Conservation (phyloP, 2,329 filamentous ascomycete genomes). For the Penicillium thymicola region DNA sequence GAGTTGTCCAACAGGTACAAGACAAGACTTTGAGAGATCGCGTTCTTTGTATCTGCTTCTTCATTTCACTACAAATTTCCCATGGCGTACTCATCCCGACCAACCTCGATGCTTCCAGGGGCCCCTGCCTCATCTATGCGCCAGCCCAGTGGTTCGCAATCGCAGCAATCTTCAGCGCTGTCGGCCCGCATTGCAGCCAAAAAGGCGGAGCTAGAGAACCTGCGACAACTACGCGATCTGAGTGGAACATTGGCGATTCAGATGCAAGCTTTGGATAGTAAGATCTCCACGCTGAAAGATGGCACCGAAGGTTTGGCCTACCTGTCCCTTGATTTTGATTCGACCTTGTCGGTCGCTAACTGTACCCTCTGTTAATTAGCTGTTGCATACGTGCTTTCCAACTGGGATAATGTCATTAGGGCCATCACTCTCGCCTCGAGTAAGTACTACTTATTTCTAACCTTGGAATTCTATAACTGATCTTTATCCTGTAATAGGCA, state of each 20-base stretch:
- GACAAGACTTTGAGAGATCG: neutral
- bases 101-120: conserved; percentile 33
- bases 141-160: conserved; percentile 29
- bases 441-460: conserved; percentile 37
- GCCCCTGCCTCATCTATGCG: conserved; percentile 30
- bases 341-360: conserved; percentile 1
- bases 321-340: conserved; percentile 1
- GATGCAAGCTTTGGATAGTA: conserved; percentile 61
- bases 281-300: conserved; percentile 58
- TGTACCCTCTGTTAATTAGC: conserved; percentile 38
- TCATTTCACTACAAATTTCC: neutral
- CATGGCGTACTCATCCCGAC: conserved; percentile 38
- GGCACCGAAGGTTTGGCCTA: conserved; percentile 55
- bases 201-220: conserved; percentile 59
- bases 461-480: neutral
- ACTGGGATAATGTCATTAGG: conserved; percentile 64
- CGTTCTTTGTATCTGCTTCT: neutral
- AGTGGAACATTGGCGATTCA: conserved; percentile 60
- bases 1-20: neutral
- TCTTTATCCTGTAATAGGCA: conserved; percentile 19
- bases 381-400: conserved; percentile 63
- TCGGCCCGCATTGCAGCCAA: conserved; percentile 62
- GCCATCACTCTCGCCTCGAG: conserved; percentile 64
- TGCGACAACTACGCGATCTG: conserved; percentile 60
- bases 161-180: conserved; percentile 55